phyloP scores from a whole-genome alignment of 495 filamentous ascomycete genomes.

The Neurospora tetraspora region DNA sequence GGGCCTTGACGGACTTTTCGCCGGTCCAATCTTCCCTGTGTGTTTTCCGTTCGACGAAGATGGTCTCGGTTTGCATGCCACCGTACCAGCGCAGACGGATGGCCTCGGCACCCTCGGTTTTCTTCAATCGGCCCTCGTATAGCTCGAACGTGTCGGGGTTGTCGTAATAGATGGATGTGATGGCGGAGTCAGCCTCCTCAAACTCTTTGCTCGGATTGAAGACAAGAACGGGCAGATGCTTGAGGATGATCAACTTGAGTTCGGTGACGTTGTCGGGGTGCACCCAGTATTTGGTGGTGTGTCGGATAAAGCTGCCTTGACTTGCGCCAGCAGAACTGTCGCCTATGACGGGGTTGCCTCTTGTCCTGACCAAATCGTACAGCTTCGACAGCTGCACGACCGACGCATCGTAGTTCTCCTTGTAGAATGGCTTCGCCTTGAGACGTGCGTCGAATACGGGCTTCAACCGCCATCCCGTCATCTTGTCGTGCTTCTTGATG shows the following conservation, averaged over 20 bases:
- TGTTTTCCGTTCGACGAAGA: constrained; percentile 96
- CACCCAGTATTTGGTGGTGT: constrained; percentile 99
- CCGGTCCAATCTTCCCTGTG: constrained; percentile 99
- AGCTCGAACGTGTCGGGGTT: constrained; percentile 88
- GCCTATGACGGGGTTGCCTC: constrained; percentile 84
- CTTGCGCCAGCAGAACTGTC: constrained; percentile 83
- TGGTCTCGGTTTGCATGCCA: constrained; percentile 85
- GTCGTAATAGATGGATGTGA: constrained; percentile 97
- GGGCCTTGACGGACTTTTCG: constrained; percentile 96
- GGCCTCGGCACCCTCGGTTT: constrained; percentile 95
- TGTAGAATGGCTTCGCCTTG: constrained; percentile 94
- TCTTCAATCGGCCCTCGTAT: constrained; percentile 88
- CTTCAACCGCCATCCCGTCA: constrained; percentile 85
- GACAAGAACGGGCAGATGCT: constrained; percentile 94
- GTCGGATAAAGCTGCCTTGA: constrained; percentile 92
- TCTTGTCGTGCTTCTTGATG: constrained; percentile 99
- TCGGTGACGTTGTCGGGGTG: constrained; percentile 98
- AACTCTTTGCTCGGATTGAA: constrained; percentile 98
- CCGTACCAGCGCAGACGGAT: constrained; percentile 97
- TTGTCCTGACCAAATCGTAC: constrained; percentile 86
- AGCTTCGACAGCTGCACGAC: constrained; percentile 92
- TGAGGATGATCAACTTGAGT: constrained; percentile 91
- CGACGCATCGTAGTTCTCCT: constrained; percentile 95
- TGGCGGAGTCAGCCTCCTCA: constrained; percentile 76
- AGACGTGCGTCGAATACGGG: constrained; percentile 89